These are phyloP conservation scores for Pyracantha coccinea DNA, from an alignment of 331 rosid species.

Conservation along the genomic window DNA sequence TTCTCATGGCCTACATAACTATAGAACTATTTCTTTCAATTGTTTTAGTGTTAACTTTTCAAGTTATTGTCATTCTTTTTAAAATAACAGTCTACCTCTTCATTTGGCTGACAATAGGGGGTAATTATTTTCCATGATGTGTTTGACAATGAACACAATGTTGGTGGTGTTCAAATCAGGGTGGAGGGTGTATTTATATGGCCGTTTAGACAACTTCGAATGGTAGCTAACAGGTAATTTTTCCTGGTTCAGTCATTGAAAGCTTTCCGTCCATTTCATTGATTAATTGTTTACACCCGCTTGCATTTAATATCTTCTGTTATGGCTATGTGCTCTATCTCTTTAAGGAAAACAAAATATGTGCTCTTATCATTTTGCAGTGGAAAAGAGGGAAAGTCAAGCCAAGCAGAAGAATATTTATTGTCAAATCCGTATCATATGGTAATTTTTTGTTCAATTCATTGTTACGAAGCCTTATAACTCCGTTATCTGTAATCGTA, in stretches of 20 bases:
- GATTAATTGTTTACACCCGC: not conserved
- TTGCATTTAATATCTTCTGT: not conserved
- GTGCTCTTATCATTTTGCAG: conserved; percentile 32
- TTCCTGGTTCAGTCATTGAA: conserved; percentile 1
- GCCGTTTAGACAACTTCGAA: conserved; percentile 95
- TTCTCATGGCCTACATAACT: no score
- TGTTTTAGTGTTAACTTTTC: not conserved
- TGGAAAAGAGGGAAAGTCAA: conserved; percentile 70
- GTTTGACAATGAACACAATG: conserved; percentile 55
- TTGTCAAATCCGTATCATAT: conserved; percentile 85
- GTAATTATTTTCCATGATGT: conserved; percentile 70
- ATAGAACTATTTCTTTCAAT: not conserved
- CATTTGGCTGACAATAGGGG: conserved; percentile 47
- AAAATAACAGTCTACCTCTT: not conserved
- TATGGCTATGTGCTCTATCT: not conserved
- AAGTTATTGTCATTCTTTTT: not conserved
- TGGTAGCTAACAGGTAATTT: conserved; percentile 78
- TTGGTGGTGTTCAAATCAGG: conserved; percentile 74
- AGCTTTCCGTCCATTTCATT: not conserved
- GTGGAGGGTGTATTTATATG: conserved; percentile 96
- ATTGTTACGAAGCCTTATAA: not conserved
- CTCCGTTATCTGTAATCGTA: not conserved
- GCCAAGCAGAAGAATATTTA: conserved; percentile 66
- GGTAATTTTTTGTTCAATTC: conserved; percentile 38
- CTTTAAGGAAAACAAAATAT: no score